phyloP scores from a whole-genome alignment of 2,329 filamentous ascomycete genomes.

The Hymenotorrendiella dingleyae region DNA sequence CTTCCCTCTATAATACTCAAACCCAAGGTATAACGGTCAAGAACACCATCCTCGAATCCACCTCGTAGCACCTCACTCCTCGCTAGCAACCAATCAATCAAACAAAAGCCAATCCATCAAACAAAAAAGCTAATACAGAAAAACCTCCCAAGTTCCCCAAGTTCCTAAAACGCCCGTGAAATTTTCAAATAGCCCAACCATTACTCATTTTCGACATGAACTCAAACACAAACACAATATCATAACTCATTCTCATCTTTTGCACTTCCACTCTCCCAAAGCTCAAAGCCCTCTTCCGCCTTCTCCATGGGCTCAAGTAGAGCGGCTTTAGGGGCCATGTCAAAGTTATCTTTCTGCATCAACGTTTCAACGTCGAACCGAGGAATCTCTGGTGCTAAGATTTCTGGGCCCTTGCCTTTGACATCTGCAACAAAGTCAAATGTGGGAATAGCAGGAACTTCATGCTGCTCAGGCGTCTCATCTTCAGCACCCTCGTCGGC shows the following conservation, averaged over 20 bases:
- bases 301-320: slow-evolving; percentile 51
- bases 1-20: too few species aligned
- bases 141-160: too few species aligned
- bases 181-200: too few species aligned
- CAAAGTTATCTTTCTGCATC: slow-evolving; percentile 33
- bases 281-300: slow-evolving; percentile 55
- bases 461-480: background rate
- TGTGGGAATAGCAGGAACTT: slow-evolving; percentile 3
- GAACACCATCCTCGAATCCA: too few species aligned
- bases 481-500: slow-evolving; percentile 34
- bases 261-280: slow-evolving; percentile 65
- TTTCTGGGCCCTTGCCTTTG: slow-evolving; percentile 23
- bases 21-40: too few species aligned
- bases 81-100: too few species aligned
- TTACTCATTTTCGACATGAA: too few species aligned
- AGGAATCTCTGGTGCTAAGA: background rate
- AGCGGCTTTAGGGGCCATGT: slow-evolving; percentile 38
- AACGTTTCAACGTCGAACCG: slow-evolving; percentile 34
- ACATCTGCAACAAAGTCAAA: slow-evolving; percentile 28
- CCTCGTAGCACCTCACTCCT: too few species aligned
- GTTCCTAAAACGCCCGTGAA: too few species aligned
- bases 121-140: too few species aligned
- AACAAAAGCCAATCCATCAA: too few species aligned
- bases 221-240: background rate
- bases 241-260: slow-evolving; percentile 41